These are phyloP conservation scores for Xanthoconium stramineum DNA, from an alignment of 768 basidiomycete genomes.

Conservation along the genomic window DNA sequence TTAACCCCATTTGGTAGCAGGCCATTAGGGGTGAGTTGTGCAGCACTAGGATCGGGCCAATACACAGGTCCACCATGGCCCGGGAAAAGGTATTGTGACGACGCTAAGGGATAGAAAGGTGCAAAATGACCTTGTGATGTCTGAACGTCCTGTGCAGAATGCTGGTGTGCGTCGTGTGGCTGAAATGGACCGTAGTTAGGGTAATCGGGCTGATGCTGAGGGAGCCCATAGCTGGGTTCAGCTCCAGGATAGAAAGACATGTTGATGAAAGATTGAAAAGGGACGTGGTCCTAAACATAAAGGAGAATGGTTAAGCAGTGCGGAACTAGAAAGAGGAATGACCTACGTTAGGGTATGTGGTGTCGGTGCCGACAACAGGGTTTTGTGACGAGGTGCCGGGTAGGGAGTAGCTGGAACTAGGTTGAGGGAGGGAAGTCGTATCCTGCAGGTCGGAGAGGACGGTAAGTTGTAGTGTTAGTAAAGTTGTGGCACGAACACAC, in stretches of 20 bases:
- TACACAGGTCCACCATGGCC: neutral
- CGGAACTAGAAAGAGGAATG: neutral
- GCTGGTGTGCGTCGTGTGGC: neutral
- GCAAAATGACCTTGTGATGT: neutral
- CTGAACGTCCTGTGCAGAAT: neutral
- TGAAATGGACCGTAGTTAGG: neutral
- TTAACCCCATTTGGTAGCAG: neutral
- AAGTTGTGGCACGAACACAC: conserved; percentile 10
- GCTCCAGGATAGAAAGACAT: neutral
- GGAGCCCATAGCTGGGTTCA: neutral
- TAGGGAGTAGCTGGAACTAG: neutral
- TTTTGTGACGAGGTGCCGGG: neutral
- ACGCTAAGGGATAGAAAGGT: neutral
- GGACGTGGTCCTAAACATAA: conserved; percentile 6
- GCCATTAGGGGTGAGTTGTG: neutral
- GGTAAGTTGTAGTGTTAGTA: neutral
- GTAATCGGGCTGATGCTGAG: neutral
- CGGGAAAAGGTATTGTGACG: neutral
- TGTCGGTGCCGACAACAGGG: neutral
- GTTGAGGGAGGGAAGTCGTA: neutral
- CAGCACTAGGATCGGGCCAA: neutral
- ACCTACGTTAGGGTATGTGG: conserved; percentile 10
- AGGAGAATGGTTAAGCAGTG: neutral
- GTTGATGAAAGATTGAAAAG: neutral
- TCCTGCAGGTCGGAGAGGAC: conserved; percentile 7